phyloP scores from a whole-genome alignment of 176 grass and related monocot genomes.

The Dendrocalamus sinicus region DNA sequence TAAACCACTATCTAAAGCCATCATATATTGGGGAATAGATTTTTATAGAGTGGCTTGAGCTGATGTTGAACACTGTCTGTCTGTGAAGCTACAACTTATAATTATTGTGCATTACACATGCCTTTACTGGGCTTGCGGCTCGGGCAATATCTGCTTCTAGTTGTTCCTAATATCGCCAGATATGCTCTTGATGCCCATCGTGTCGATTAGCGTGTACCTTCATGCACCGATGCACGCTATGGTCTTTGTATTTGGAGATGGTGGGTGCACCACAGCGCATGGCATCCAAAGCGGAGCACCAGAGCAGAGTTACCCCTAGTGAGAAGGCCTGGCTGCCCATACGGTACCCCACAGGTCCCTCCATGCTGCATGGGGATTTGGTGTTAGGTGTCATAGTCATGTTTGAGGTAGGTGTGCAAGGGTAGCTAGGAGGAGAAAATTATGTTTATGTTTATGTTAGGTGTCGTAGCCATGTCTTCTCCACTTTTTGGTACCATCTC shows the following conservation, averaged over 20 bases:
- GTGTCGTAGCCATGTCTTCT: too few relatives aligned
- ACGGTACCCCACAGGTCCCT: too few relatives aligned
- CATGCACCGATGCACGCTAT: not conserved
- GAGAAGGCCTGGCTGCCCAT: not conserved
- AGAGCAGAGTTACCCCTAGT: not conserved
- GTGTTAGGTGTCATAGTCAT: not conserved
- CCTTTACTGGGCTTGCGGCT: not conserved
- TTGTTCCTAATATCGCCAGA: slow-evolving; percentile 26
- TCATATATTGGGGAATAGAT: too few relatives aligned
- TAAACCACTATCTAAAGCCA: too few relatives aligned
- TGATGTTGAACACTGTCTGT: too few relatives aligned
- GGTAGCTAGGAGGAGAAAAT: too few relatives aligned
- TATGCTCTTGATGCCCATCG: not conserved
- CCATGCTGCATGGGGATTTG: not conserved
- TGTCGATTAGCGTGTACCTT: slow-evolving; percentile 6
- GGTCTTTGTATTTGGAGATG: not conserved
- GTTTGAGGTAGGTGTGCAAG: too few relatives aligned
- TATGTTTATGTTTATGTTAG: too few relatives aligned
- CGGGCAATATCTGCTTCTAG: slow-evolving; percentile 22
- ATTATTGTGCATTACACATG: too few relatives aligned
- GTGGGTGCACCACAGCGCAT: not conserved
- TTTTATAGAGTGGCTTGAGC: too few relatives aligned
- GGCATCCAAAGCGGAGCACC: not conserved
- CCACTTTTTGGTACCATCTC: too few relatives aligned
- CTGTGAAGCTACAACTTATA: too few relatives aligned